Base-by-base conservation (phyloP, 371 early-diverging fungal genomes). In the Apophysomyces sp. region DNA sequence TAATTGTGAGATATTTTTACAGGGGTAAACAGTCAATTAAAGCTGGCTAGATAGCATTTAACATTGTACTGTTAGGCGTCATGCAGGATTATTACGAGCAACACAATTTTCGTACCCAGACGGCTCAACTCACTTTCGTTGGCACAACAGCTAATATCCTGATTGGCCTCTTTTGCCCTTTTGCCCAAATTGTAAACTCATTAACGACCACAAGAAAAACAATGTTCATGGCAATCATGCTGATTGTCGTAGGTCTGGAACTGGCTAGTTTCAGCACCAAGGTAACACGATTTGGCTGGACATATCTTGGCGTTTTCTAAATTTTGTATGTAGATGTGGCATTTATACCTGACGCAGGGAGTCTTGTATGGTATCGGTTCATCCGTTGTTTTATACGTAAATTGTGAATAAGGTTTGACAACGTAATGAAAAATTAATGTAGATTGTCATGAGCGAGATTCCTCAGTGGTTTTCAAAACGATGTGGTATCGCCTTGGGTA, bases 401-500 rank as follows among this genome's bases (percentile, higher is more conserved):
- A 62, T 30, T 29, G 28, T 34, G 3, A 13, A 32, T 37, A 27
- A 13, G 26, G 28, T 44, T 21, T 52, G 2, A 32, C n/a, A 18
- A 27, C 28, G 13, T 1, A 5, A 18, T 15, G 18, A n/a, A 32
- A n/a, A 15, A 29, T 29, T n/a, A 31, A 18, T 60, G 27, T 60
- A 72, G 72, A 57, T 69, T 41, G 61, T 66, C 13, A 13, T 73
- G 18, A 64, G 55, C 21, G 60, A 62, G 16, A 60, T 73, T 7
- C 69, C 88, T 0, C 88, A 88, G 61, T 93, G 90, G 88, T 93
- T 93, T 69, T 60, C 58, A 12, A 81, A 80, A 16, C 57, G 73
- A 24, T 83, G 87, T 12, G 90, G 90, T 0, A 52, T 93, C 49
- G 94, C 90, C 11, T 81, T 87, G 0, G 95, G 93, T 0, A 76